Conservation (phyloP, 1,284 basidiomycete genomes). For the Austroboletus novae-zelandiae region DNA sequence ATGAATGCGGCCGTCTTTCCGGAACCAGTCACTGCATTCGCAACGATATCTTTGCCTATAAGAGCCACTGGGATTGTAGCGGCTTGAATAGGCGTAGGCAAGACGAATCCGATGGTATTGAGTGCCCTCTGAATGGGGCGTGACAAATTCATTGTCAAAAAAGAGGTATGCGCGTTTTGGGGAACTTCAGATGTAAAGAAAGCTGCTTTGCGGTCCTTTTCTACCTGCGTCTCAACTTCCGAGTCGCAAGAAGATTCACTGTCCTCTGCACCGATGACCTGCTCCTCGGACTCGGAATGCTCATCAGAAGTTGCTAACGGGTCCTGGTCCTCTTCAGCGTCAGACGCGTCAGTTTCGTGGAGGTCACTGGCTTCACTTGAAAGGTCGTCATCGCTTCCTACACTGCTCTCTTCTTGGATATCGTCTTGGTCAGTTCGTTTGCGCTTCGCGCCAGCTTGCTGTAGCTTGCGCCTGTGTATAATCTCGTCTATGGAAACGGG, state of each 20-base stretch:
- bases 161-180: constrained; percentile 58
- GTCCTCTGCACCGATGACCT: constrained; percentile 30
- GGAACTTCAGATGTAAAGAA: constrained; percentile 73
- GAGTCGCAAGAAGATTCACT: constrained; percentile 36
- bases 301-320: constrained; percentile 47
- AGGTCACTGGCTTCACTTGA: constrained; percentile 36
- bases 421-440: constrained; percentile 49
- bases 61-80: constrained; percentile 91
- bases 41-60: constrained; percentile 93
- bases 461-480: constrained; percentile 65
- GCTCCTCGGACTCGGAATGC: constrained; percentile 11
- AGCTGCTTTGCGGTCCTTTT: constrained; percentile 68
- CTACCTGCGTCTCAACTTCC: constrained; percentile 41
- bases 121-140: constrained; percentile 87
- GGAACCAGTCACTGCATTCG: constrained; percentile 92
- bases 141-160: constrained; percentile 85
- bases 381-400: constrained; percentile 34
- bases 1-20: constrained; percentile 98
- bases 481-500: constrained; percentile 92
- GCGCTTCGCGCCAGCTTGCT: constrained; percentile 48
- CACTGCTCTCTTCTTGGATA: constrained; percentile 36
- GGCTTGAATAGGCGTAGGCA: constrained; percentile 94
- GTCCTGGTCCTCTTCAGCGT: constrained; percentile 37
- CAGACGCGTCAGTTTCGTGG: constrained; percentile 36
- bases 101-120: constrained; percentile 75